A percentile compares a stretch with the other conserved stretches of the same genome.
These are phyloP conservation scores for Pachysandra terminalis DNA, from an alignment of 164 flowering plant species.

Conservation along the genomic window DNA sequence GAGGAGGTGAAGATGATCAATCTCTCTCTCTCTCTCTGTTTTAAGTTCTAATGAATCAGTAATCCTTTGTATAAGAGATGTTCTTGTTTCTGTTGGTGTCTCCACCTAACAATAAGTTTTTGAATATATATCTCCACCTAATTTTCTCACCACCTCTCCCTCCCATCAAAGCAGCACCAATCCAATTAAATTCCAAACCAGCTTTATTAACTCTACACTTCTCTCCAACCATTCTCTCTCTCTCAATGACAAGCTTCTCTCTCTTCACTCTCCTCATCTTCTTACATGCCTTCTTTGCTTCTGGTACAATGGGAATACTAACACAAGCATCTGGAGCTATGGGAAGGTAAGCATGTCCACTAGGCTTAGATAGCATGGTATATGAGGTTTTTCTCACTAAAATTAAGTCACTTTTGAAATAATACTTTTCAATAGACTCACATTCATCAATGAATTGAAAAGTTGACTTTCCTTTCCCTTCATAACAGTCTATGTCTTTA, in stretches of 20 bases:
- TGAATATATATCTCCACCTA: neutral
- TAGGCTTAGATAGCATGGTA: too few species aligned
- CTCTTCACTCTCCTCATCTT: slow-evolving; percentile 4
- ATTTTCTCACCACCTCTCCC: neutral
- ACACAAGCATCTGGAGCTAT: slow-evolving; percentile 6
- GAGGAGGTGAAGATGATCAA: too few species aligned
- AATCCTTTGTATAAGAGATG: too few species aligned
- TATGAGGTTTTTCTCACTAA: too few species aligned
- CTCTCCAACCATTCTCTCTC: neutral
- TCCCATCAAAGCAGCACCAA: neutral
- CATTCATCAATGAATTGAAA: too few species aligned
- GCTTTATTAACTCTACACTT: neutral
- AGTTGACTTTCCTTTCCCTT: too few species aligned
- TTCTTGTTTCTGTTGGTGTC: too few species aligned
- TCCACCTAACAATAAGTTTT: neutral
- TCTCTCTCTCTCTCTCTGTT: too few species aligned
- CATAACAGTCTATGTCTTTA: too few species aligned
- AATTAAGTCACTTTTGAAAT: too few species aligned
- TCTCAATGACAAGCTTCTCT: slow-evolving; percentile 7
- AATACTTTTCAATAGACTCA: too few species aligned
- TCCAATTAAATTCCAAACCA: neutral
- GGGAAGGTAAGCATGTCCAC: slow-evolving; percentile 4
- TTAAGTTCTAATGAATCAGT: too few species aligned
- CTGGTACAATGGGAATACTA: neutral
- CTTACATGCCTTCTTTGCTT: neutral